Conservation (phyloP, 2,329 filamentous ascomycete species). For the Chlorencoelia australis region DNA sequence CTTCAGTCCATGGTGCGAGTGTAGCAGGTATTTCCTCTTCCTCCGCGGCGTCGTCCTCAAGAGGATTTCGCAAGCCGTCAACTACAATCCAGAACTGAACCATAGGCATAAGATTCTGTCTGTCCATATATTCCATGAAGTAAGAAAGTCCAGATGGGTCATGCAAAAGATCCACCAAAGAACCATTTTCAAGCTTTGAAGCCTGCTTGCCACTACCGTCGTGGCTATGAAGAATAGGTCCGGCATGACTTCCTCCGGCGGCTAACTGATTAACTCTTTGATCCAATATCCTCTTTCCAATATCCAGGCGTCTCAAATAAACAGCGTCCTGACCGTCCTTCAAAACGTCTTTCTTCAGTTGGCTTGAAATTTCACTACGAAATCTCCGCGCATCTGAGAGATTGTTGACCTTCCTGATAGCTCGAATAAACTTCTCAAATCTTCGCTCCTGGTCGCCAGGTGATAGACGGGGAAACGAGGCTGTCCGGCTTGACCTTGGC, state of each 20-base stretch:
- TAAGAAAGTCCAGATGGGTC: conserved; percentile 88
- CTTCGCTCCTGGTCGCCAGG: conserved; percentile 80
- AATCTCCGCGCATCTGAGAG: conserved; percentile 88
- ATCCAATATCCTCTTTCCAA: conserved; percentile 81
- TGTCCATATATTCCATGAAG: conserved; percentile 99
- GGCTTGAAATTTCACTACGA: conserved; percentile 83
- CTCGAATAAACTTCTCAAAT: conserved; percentile 89
- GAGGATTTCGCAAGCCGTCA: conserved; percentile 86
- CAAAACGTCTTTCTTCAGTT: conserved; percentile 75
- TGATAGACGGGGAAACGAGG: conserved; percentile 66
- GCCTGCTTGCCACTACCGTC: conserved; percentile 27
- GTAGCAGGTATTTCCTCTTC: conserved; percentile 46
- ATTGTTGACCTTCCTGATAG: conserved; percentile 80
- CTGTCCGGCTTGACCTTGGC: conserved; percentile 52
- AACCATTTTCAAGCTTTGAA: conserved; percentile 64
- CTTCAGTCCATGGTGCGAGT: conserved; percentile 64
- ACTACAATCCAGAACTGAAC: conserved; percentile 99
- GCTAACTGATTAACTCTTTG: conserved; percentile 79
- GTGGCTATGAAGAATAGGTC: conserved; percentile 17
- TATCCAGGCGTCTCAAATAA: conserved; percentile 82
- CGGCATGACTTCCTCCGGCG: conserved; percentile 43
- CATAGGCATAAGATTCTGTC: conserved; percentile 72
- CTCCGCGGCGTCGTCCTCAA: conserved; percentile 77
- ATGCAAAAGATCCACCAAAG: conserved; percentile 76
- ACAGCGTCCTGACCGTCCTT: conserved; percentile 72